Evolutionary conservation across 1,284 basidiomycete genomes (phyloP).

Genomic region (Ceratobasidium sp.): DNA sequence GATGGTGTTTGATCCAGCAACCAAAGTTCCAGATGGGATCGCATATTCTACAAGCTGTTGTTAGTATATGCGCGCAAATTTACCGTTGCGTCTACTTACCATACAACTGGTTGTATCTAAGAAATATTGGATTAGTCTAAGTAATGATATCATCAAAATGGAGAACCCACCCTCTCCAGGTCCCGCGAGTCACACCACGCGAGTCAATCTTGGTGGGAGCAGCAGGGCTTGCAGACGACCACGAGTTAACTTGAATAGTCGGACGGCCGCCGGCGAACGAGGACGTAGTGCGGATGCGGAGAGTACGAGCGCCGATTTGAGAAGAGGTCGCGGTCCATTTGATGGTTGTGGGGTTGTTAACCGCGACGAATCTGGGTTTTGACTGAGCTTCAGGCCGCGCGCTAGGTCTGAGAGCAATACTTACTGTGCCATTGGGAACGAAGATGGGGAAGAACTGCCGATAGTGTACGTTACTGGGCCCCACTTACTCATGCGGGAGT

Average conservation of each 20-base stretch:
- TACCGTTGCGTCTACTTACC: neutral
- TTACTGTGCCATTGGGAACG: constrained; percentile 56
- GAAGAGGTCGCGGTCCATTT: constrained; percentile 42
- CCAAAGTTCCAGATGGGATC: constrained; percentile 37
- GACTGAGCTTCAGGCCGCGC: too few species aligned
- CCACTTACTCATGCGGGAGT: constrained; percentile 35
- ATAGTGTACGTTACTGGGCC: constrained; percentile 52
- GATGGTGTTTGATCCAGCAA: constrained; percentile 40
- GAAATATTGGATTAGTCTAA: neutral
- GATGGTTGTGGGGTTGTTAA: constrained; percentile 43
- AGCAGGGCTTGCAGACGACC: constrained; percentile 40
- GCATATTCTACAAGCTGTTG: constrained; percentile 15
- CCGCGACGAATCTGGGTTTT: constrained; percentile 51
- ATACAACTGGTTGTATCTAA: constrained; percentile 19
- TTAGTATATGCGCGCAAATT: neutral
- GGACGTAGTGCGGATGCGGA: constrained; percentile 36
- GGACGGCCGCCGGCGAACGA: constrained; percentile 43
- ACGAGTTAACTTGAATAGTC: constrained; percentile 37
- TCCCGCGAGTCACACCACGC: constrained; percentile 32
- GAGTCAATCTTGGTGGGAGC: constrained; percentile 42
- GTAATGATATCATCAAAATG: too few species aligned
- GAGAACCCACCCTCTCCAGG: constrained; percentile 18
- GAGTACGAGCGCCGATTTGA: constrained; percentile 34
- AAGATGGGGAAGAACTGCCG: constrained; percentile 47
- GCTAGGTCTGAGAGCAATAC: neutral